These are phyloP conservation scores for Trypanosoma melophagium DNA, from an alignment of 208 protist species.

Conservation along the genomic window DNA sequence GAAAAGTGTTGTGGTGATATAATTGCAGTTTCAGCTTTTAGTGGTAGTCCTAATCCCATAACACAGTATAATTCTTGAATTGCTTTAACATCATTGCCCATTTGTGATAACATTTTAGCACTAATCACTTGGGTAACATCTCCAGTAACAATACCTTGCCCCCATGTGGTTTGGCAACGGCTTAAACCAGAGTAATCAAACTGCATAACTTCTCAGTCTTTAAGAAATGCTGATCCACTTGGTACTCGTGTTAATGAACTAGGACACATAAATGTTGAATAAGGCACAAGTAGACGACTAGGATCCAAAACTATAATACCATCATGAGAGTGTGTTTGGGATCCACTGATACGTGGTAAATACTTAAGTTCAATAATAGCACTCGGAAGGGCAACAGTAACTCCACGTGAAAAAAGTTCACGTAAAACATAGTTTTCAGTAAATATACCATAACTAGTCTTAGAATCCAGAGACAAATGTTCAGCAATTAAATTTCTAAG, in stretches of 20 bases:
- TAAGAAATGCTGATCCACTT: constrained; percentile 14
- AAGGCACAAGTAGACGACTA: constrained; percentile 18
- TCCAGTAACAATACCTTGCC: constrained; percentile 23
- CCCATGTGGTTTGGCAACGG: constrained; percentile 25
- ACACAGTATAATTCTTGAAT: constrained; percentile 27
- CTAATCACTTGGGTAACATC: constrained; percentile 22
- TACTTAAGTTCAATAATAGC: constrained; percentile 34
- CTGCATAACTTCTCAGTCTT: constrained; percentile 26
- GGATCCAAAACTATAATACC: constrained; percentile 26
- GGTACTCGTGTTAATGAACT: constrained; percentile 23
- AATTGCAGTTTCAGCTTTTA: constrained; percentile 24
- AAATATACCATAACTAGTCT: constrained; percentile 22
- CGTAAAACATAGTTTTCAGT: constrained; percentile 27
- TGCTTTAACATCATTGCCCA: constrained; percentile 24
- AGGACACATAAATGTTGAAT: constrained; percentile 31
- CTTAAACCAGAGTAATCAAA: constrained; percentile 25
- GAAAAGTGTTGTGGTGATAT: constrained; percentile 31
- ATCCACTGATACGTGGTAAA: constrained; percentile 21
- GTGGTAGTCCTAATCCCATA: constrained; percentile 28
- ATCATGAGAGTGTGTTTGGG: constrained; percentile 10
- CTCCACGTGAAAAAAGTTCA: constrained; percentile 29
- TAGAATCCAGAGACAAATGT: constrained; percentile 26
- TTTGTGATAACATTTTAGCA: constrained; percentile 17
- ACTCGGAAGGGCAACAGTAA: constrained; percentile 29
- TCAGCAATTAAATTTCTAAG: constrained; percentile 24